A percentile compares a stretch with the other conserved stretches of the same genome.
These are phyloP conservation scores for Claviceps sorghi DNA, from an alignment of 2,329 filamentous ascomycete species.

Conservation along the genomic window DNA sequence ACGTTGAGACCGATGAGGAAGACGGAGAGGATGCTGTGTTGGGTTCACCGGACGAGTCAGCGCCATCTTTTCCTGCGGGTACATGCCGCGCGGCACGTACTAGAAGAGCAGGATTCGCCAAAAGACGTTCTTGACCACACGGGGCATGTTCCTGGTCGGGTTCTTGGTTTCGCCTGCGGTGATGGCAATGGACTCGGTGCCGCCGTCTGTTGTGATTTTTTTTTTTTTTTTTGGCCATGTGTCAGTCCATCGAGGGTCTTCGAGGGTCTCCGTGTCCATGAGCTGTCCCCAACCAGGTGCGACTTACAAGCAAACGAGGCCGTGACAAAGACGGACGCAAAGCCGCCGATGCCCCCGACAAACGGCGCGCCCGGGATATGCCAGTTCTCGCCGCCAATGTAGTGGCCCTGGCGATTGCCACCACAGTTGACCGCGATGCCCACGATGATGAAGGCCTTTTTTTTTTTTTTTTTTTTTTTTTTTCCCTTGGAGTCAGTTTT, in stretches of 20 bases:
- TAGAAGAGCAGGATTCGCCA: conserved; percentile 45
- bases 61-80: no score
- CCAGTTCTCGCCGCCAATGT: conserved; percentile 46
- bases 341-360: conserved; percentile 49
- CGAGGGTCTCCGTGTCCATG: no score
- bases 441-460: conserved; percentile 43
- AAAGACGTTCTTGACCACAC: conserved; percentile 51
- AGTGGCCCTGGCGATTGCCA: conserved; percentile 35
- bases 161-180: conserved; percentile 52
- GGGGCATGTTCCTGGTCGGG: conserved; percentile 44
- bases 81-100: no score
- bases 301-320: conserved; percentile 41
- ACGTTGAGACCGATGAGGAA: conserved; percentile 40
- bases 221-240: no score
- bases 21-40: conserved; percentile 20
- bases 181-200: conserved; percentile 50
- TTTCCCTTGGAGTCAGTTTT: background rate
- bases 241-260: no score
- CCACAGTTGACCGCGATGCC: conserved; percentile 40
- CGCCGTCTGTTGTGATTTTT: conserved; percentile 22
- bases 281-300: no score
- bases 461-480: no score
- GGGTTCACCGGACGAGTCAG: background rate
- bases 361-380: conserved; percentile 46
- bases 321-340: conserved; percentile 43